These are phyloP conservation scores for Mortierella sp. DNA, from an alignment of 371 early-diverging fungal genomes.

Conservation along the genomic window DNA sequence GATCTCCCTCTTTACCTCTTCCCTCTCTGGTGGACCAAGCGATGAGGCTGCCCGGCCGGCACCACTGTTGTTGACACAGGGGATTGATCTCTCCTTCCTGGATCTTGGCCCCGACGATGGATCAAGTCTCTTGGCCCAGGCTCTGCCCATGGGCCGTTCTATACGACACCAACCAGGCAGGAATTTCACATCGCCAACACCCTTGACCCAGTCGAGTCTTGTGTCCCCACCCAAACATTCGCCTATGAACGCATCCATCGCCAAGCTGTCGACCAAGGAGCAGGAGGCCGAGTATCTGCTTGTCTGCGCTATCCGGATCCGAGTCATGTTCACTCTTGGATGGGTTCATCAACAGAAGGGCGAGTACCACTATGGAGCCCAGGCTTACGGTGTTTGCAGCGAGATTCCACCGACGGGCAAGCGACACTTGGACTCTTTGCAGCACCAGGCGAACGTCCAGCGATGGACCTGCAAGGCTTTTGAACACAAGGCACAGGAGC, in stretches of 20 bases:
- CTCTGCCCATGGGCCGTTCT: neutral
- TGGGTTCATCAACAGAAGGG: conserved; percentile 53
- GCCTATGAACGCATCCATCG: conserved; percentile 27
- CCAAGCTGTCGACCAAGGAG: conserved; percentile 9
- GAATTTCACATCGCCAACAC: conserved; percentile 2
- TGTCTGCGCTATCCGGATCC: conserved; percentile 44
- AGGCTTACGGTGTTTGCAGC: conserved; percentile 52
- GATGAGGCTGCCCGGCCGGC: neutral
- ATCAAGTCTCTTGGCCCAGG: neutral
- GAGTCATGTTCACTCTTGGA: conserved; percentile 51
- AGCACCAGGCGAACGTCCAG: conserved; percentile 37
- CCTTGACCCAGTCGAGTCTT: neutral
- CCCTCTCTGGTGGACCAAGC: conserved; percentile 11
- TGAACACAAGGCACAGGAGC: conserved; percentile 23
- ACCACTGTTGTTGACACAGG: conserved; percentile 32
- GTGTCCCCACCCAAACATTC: neutral
- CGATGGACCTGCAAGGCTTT: conserved; percentile 22
- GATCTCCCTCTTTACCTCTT: conserved; percentile 22
- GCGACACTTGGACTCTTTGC: conserved; percentile 24
- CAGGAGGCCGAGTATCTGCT: conserved; percentile 27
- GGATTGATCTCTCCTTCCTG: conserved; percentile 46
- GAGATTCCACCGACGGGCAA: conserved; percentile 37
- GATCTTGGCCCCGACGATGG: conserved; percentile 14
- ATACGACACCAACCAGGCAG: conserved; percentile 5
- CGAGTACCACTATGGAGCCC: conserved; percentile 46